Evolutionary conservation across 148 eudicot species (phyloP), one percentile per base, ranked within the genome.

Genomic region (Nepenthes mirabilis): DNA sequence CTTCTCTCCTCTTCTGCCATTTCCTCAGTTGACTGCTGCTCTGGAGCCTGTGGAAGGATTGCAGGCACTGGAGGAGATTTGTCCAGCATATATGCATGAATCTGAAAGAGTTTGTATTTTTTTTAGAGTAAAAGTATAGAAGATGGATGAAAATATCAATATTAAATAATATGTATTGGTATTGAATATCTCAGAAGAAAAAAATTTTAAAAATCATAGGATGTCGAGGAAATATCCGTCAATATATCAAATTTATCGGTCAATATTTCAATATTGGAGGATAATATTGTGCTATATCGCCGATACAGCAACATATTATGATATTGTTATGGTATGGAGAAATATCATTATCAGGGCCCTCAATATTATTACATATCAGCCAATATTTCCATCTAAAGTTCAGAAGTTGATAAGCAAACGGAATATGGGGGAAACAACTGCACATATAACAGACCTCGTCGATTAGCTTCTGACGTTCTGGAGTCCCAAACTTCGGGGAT

Each of bases 61-160:
- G 70, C 75, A 50, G 98, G 88, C 62, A 83, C 81, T 60, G 96
- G 78, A 12, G 90, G 91, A 52, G 90, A 82, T 77, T 89, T 93
- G 64, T 89, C 86, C n/a, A 93, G 81, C 96, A 93, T 93, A 35
- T 84, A 84, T 50, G 77, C 86, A 74, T 93, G 99, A 65, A 93
- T 82, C 98, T 93, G 79, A 36, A 34, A 37, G 37, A 62, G 53
- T 58, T 52, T 48, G 45, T 14, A 52, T 60, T 58, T 2, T 51
- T 5, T 33, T 32, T n/a, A 58, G 23, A 65, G 47, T 14, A 34
- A 7, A 5, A 4, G 33, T 54, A 14, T 34, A 2, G 5, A 23
- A 73, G 11, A 37, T 33, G 36, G 23, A 0, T 23, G 23, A 23
- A 23, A 23, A 23, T 23, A 23, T 23, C 23, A 23, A 23, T 23